A percentile compares a stretch with the other conserved stretches of the same genome.
phyloP scores from a whole-genome alignment of 257 asterid genomes.

The Ilex aquifolium region DNA sequence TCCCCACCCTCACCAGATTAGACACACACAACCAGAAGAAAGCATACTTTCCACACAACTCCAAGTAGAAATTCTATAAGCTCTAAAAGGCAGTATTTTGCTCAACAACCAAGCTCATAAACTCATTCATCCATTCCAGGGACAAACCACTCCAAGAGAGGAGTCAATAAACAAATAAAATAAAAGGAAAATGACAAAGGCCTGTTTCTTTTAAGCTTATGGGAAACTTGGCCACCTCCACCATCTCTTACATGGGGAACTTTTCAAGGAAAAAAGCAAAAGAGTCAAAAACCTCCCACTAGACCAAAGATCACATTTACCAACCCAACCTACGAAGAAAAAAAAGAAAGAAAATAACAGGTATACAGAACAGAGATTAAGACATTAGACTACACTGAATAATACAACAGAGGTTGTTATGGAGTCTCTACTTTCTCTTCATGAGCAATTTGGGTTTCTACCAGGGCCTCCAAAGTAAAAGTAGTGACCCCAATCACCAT shows the following conservation, averaged over 20 bases:
- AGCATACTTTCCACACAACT: too few species aligned
- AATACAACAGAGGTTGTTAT: conserved; percentile 15
- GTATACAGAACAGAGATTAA: conserved; percentile 21
- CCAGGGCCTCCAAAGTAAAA: conserved; percentile 96
- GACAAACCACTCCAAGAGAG: conserved; percentile 13
- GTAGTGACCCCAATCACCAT: conserved; percentile 84
- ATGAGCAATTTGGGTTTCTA: conserved; percentile 68
- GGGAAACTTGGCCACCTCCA: conserved; percentile 43
- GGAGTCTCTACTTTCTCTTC: conserved; percentile 12
- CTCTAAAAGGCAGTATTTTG: too few species aligned
- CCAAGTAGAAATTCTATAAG: too few species aligned
- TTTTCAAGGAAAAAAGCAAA: conserved; percentile 17
- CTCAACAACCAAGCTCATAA: too few species aligned
- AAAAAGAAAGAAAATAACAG: background rate
- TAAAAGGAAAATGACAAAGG: conserved; percentile 37
- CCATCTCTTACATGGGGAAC: conserved; percentile 34
- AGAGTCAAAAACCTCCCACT: conserved; percentile 44
- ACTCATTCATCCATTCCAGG: too few species aligned
- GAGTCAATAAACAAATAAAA: conserved; percentile 17
- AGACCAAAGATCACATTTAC: conserved; percentile 31
- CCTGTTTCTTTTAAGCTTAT: conserved; percentile 40
- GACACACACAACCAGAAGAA: too few species aligned
- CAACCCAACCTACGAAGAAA: conserved; percentile 26
- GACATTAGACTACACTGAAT: conserved; percentile 30
- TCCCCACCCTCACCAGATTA: too few species aligned